Percentiles rank a stretch among this genome's conserved stretches.
Evolutionary conservation across 2,329 filamentous ascomycete genomes (phyloP).

Genomic region (Aspergillus sergii): DNA sequence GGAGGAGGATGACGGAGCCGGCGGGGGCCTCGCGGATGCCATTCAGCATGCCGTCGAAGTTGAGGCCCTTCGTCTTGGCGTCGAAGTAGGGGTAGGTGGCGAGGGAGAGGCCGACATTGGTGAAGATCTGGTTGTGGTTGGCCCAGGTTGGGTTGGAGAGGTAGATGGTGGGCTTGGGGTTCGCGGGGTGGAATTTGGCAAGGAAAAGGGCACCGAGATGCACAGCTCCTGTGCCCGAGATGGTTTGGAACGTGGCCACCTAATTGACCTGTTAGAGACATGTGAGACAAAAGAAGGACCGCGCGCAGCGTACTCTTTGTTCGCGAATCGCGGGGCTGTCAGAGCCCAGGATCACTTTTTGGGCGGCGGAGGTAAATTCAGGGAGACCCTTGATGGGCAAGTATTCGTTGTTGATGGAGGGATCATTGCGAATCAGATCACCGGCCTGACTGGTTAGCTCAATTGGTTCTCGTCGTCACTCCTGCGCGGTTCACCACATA

Average conservation of each 20-base stretch:
- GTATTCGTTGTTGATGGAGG: conserved; percentile 95
- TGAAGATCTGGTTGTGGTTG: conserved; percentile 98
- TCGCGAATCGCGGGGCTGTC: conserved; percentile 81
- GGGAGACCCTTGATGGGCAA: conserved; percentile 89
- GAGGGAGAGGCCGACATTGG: conserved; percentile 78
- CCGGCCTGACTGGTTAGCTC: conserved; percentile 68
- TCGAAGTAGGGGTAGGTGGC: conserved; percentile 93
- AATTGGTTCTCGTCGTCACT: conserved; percentile 4
- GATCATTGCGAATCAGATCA: conserved; percentile 83
- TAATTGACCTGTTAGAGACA: conserved; percentile 26
- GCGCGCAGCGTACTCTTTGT: conserved; percentile 63
- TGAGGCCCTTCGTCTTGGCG: conserved; percentile 82
- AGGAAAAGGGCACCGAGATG: conserved; percentile 95
- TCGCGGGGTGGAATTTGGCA: conserved; percentile 76
- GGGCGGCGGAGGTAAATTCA: conserved; percentile 84
- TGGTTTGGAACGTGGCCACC: conserved; percentile 82
- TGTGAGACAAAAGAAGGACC: not conserved
- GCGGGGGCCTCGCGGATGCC: conserved; percentile 71
- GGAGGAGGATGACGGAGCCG: conserved; percentile 83
- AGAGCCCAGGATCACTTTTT: conserved; percentile 81
- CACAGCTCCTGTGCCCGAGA: conserved; percentile 94
- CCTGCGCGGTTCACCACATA: conserved; percentile 37
- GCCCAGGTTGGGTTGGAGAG: conserved; percentile 96
- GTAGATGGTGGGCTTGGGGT: conserved; percentile 73
- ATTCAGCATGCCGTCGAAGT: conserved; percentile 84